These are phyloP conservation scores for Magnaporthales sp. DNA, from an alignment of 2,329 filamentous ascomycete species.

Conservation along the genomic window DNA sequence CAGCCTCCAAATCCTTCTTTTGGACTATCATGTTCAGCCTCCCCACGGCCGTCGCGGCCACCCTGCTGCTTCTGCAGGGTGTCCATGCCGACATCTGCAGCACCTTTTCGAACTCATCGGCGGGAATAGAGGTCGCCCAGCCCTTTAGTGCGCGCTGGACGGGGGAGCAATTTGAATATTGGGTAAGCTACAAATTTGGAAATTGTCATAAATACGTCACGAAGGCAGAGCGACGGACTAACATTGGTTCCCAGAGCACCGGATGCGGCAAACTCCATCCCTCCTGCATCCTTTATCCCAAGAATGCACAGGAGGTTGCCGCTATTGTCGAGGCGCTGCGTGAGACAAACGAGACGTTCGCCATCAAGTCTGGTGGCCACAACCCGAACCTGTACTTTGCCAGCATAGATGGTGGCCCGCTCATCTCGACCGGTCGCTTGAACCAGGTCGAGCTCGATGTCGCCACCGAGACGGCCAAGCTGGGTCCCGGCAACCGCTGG, in stretches of 20 bases:
- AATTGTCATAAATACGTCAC: not conserved
- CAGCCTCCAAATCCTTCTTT: not conserved
- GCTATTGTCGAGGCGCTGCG: constrained; percentile 10
- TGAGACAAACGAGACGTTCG: constrained; percentile 26
- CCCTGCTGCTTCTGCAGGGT: not conserved
- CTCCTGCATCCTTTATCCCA: constrained; percentile 14
- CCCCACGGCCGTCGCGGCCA: not conserved
- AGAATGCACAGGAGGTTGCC: constrained; percentile 11
- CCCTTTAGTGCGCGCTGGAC: not conserved
- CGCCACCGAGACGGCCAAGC: constrained; percentile 22
- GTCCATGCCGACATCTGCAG: not conserved
- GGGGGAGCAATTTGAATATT: not conserved
- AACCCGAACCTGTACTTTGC: constrained; percentile 33
- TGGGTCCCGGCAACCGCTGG: constrained; percentile 28
- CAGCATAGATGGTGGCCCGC: constrained; percentile 30
- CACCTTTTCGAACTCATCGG: not conserved
- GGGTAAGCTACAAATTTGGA: not conserved
- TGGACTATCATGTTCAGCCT: not conserved
- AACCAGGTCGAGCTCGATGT: constrained; percentile 22
- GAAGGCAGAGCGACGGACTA: not conserved
- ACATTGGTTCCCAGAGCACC: constrained; percentile 5
- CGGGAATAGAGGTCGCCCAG: not conserved
- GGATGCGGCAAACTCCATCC: constrained; percentile 13
- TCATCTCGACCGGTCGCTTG: constrained; percentile 32
- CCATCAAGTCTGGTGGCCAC: constrained; percentile 39